Evolutionary conservation across 2,329 filamentous ascomycete genomes (phyloP).

Genomic region (Chaetoscypha palmicola): DNA sequence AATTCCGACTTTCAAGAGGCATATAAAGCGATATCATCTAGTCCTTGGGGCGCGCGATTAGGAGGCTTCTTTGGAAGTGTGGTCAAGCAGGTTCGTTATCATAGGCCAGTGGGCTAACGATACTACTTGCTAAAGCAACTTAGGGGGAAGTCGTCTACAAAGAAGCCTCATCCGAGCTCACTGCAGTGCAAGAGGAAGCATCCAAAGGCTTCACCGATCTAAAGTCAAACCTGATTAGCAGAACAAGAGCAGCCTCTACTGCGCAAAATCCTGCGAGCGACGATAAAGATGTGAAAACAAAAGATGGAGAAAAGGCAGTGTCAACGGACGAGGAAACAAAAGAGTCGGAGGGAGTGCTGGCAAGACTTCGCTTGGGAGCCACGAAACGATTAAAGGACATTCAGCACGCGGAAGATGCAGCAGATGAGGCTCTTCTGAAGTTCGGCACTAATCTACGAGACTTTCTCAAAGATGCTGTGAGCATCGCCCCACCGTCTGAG

Average conservation of each 20-base stretch:
- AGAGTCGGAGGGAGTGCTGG: slow-evolving; percentile 60
- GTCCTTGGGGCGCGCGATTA: slow-evolving; percentile 82
- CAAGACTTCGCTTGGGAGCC: slow-evolving; percentile 69
- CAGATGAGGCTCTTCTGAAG: slow-evolving; percentile 86
- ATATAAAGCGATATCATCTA: slow-evolving; percentile 86
- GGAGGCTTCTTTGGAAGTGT: slow-evolving; percentile 86
- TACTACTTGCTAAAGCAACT: slow-evolving; percentile 4
- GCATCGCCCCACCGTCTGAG: slow-evolving; percentile 66
- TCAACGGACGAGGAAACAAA: slow-evolving; percentile 41
- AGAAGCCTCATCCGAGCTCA: slow-evolving; percentile 79
- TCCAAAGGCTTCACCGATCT: slow-evolving; percentile 71
- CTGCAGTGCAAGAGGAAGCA: slow-evolving; percentile 72
- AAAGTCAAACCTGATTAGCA: slow-evolving; percentile 58
- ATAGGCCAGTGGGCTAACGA: background rate
- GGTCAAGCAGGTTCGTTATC: slow-evolving; percentile 70
- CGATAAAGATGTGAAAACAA: slow-evolving; percentile 22
- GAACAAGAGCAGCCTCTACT: slow-evolving; percentile 64
- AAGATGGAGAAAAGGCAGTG: slow-evolving; percentile 32
- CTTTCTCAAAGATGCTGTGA: slow-evolving; percentile 86
- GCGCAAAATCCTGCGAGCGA: slow-evolving; percentile 29
- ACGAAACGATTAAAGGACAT: slow-evolving; percentile 81
- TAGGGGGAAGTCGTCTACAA: slow-evolving; percentile 78
- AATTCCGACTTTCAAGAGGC: slow-evolving; percentile 90
- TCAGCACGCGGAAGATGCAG: slow-evolving; percentile 87
- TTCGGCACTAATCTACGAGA: slow-evolving; percentile 86